Percentiles rank a stretch among this genome's conserved stretches.
Conservation (phyloP, 164 flowering plant genomes). For the Buxus sempervirens region DNA sequence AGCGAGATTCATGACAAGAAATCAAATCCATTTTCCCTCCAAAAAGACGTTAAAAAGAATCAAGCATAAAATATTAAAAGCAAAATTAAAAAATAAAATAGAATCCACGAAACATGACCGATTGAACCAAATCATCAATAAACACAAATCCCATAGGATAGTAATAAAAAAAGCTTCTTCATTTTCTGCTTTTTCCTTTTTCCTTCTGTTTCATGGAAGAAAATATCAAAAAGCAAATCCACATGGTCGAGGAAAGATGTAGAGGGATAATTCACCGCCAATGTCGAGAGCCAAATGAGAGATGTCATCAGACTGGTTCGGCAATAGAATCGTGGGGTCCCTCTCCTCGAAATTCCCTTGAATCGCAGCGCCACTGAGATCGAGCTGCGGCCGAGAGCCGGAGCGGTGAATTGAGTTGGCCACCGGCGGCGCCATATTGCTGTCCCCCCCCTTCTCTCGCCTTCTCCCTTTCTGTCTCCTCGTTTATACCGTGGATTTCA, state of each 20-base stretch:
- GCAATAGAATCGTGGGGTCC: conserved; percentile 85
- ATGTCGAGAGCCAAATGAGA: conserved; percentile 90
- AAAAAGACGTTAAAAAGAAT: background rate
- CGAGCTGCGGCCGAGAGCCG: conserved; percentile 82
- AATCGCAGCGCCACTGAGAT: conserved; percentile 85
- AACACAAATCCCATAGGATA: too few relatives aligned
- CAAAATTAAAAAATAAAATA: background rate
- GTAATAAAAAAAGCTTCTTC: too few relatives aligned
- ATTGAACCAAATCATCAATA: background rate
- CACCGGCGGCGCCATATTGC: conserved; percentile 45
- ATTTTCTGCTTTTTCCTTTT: too few relatives aligned
- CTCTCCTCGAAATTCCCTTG: conserved; percentile 86
- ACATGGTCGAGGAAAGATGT: too few relatives aligned
- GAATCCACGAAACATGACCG: background rate
- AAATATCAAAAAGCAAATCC: too few relatives aligned
- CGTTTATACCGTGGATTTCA: conserved; percentile 9
- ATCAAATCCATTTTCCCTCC: background rate
- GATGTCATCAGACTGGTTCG: conserved; percentile 93
- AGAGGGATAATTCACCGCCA: conserved; percentile 52
- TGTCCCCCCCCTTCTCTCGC: conserved; percentile 17
- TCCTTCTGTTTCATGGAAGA: too few relatives aligned
- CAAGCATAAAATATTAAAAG: too few relatives aligned
- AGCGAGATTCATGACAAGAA: too few relatives aligned
- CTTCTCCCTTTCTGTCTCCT: conserved; percentile 10
- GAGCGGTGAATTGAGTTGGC: conserved; percentile 63